Percentiles rank a stretch among this genome's conserved stretches.
Evolutionary conservation across 306 rosid species (phyloP).

Genomic region (Malus domestica): ASM211411v1 NC_041792.1:17453407-17453906

Average conservation of each 20-base stretch:
- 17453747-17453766: conserved; percentile 82
- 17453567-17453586: not conserved
- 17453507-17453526: not conserved
- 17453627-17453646: not conserved
- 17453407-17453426: not conserved
- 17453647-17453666: conserved; percentile 35
- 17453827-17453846: conserved; percentile 66
- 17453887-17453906: conserved; percentile 29
- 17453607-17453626: not conserved
- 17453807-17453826: conserved; percentile 72
- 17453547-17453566: not conserved
- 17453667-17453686: conserved; percentile 95
- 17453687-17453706: conserved; percentile 81
- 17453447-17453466: conserved; percentile 19
- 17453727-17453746: conserved; percentile 85
- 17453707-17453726: conserved; percentile 91
- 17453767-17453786: conserved; percentile 90
- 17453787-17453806: conserved; percentile 92
- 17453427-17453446: not conserved
- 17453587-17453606: not conserved
- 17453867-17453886: conserved; percentile 12
- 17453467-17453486: conserved; percentile 26
- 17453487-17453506: conserved; percentile 16
- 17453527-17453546: not conserved
- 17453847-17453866: conserved; percentile 30